phyloP scores from a whole-genome alignment of 2,329 filamentous ascomycete genomes.

The Colletotrichum brevisporum region DNA sequence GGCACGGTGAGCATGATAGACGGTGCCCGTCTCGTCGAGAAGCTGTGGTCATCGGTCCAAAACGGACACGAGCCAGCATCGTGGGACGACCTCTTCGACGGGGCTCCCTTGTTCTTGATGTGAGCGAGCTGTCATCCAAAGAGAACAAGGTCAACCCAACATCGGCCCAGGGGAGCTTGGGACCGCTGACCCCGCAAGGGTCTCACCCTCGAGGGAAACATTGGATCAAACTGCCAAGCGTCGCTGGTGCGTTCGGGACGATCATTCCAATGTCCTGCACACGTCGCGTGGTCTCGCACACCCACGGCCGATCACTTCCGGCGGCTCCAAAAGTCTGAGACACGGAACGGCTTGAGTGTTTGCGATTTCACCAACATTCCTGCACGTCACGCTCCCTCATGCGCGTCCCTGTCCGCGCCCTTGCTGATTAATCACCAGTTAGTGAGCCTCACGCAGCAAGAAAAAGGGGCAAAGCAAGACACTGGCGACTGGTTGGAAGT shows the following conservation, averaged over 20 bases:
- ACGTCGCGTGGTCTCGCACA: background rate
- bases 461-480: background rate
- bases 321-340: conserved; percentile 20
- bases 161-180: conserved; percentile 6
- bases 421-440: background rate
- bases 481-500: background rate
- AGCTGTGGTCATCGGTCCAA: background rate
- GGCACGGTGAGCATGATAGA: conserved; percentile 33
- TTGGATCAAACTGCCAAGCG: conserved; percentile 35
- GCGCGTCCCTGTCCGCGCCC: background rate
- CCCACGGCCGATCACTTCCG: conserved; percentile 22
- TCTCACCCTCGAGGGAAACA: conserved; percentile 4
- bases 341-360: conserved; percentile 27
- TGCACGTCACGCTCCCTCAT: background rate
- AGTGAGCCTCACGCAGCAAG: background rate
- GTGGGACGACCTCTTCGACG: conserved; percentile 27
- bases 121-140: background rate
- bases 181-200: conserved; percentile 14
- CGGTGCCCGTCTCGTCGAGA: conserved; percentile 25
- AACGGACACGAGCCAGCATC: background rate
- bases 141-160: conserved; percentile 11
- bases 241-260: conserved; percentile 16
- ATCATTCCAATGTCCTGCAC: conserved; percentile 9
- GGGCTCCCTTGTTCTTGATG: conserved; percentile 30
- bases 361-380: conserved; percentile 14